Base-by-base conservation (phyloP, 169 alveolate species). In the Theileria parva region DNA sequence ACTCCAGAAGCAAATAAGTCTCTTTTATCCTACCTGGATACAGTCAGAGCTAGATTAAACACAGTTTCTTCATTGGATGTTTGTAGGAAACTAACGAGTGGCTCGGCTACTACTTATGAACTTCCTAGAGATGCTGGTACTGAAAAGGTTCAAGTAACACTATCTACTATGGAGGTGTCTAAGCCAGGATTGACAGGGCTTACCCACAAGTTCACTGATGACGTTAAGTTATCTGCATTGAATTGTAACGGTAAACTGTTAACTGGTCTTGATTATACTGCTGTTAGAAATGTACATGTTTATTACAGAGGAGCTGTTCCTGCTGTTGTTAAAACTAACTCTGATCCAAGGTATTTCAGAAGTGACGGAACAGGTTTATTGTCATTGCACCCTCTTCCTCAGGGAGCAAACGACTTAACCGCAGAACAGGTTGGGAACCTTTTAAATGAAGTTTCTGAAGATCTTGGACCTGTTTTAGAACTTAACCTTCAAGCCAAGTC, bases 51-150 rank as follows among this genome's bases (percentile, higher is more conserved):
- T 21, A 44, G 12, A 25, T 65, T 65, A 39, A 65, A 28, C 25
- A 21, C 1, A 37, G 74, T 65, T 21, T 32, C 57, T 13, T 0
- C 74, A 65, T 65, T 65, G 74, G 74, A 65, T 65, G 74, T 65
- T 25, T 65, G 74, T 13, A 65, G 39, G 74, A 32, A 37, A 23
- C 74, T 5, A 27, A n/a, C 27, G 21, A 25, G 55, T 21, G 74
- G 34, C 13, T 6, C 51, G 0, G 51, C 63, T 21, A 25, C 57
- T 21, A 44, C 51, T 1, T 65, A 65, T 25, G 39, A 28, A 21
- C 57, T 65, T 5, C 17, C 27, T 21, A 28, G 19, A 19, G 51
- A 28, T 2, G 74, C n/a, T 65, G 74, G 74, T 27, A 37, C 1
- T 21, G 51, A 25, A 65, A 44, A 19, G 51, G 74, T 65, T n/a